Base-by-base conservation (phyloP, 176 grass and related monocot species). In the Raddia distichophylla region DNA sequence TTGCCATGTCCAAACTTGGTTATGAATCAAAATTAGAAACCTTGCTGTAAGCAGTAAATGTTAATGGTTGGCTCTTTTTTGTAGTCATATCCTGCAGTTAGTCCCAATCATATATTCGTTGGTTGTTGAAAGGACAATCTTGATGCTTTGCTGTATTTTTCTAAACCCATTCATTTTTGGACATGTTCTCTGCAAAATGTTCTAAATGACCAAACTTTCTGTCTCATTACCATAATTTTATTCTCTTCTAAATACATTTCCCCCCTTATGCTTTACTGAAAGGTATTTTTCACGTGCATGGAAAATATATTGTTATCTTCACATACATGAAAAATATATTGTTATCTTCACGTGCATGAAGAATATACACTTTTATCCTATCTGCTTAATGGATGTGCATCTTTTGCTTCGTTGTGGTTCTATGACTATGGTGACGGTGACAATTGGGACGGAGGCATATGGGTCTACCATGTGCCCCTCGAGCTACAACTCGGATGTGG, bases 1-100 rank as follows among this genome's bases (percentile, higher is more conserved):
- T 62, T 73, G 19, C 58, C 44, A 72, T 72, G 15, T 54, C 20
- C 78, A 34, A 35, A 35, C 58, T 64, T 22, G 50, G 52, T 58
- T 50, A 37, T 57, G 37, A 46, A 67, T 17, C 58, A 27, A 80
- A 60, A 69, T 6, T 18, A 16, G 12, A 3, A 58, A 77, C 17
- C 50, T 35, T 65, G 53, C 4, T 1, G 10, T 67, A 56, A 68
- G 49, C 57, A 6, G 44, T 67, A 68, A 10, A 56, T 17, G 7
- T 45, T 10, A 14, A 44, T 57, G 50, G 44, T 68, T 44, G 7
- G 5, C 50, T 27, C 52, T 56, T 17, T 57, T 9, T 75, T 60
- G 35, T 7, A 40, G 61, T 54, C 6, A 4, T 50, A 22, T 51
- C 47, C 47, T 71, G 3, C 16, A 51, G 46, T 71, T 71, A 16